Base-by-base conservation (phyloP, 1,284 basidiomycete genomes). In the Naganishia liquefaciens region DNA sequence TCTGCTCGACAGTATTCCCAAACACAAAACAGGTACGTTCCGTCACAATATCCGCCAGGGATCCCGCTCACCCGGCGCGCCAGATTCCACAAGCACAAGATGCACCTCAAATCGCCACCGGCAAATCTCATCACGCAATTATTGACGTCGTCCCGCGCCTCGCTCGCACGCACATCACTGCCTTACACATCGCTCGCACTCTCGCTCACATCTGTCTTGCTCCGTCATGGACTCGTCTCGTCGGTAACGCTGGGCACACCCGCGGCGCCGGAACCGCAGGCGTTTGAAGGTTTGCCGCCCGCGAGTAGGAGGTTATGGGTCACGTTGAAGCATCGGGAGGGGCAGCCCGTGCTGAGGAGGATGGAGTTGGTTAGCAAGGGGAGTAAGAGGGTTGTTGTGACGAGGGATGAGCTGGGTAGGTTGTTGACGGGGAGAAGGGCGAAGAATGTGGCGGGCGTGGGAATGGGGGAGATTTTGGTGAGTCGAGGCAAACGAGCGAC, bases 381-480 rank as follows among this genome's bases (percentile, higher is more conserved):
- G 1, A 70, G 68, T 40, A 70, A 76, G 37, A 63, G 76, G 57
- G 71, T 76, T n/a, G 30, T 70, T 3, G 74, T 77, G 28, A 61
- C 62, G 7, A 62, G 70, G 30, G 70, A 75, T 21, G 76, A 79
- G 62, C 66, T 79, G 57, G 78, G 78, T 7, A 69, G 71, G 44
- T 68, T 79, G 50, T 70, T 79, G 51, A 69, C 68, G 5, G 77
- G 77, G 19, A 73, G 73, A 55, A 72, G 77, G 67, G 76, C 76
- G 17, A 70, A 72, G 63, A 77, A 77, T 64, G 73, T 79, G 6
- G 55, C 68, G 21, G 78, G 77, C 9, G 72, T 74, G 27, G 77
- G 76, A 2, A 74, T 78, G 60, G 78, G 76, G 28, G 78, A 79
- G 68, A 70, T 79, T 43, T 64, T 79, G 62, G 70, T 79, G 25